phyloP scores from a whole-genome alignment of 768 basidiomycete genomes.

The Collybiopsis luxurians region DNA sequence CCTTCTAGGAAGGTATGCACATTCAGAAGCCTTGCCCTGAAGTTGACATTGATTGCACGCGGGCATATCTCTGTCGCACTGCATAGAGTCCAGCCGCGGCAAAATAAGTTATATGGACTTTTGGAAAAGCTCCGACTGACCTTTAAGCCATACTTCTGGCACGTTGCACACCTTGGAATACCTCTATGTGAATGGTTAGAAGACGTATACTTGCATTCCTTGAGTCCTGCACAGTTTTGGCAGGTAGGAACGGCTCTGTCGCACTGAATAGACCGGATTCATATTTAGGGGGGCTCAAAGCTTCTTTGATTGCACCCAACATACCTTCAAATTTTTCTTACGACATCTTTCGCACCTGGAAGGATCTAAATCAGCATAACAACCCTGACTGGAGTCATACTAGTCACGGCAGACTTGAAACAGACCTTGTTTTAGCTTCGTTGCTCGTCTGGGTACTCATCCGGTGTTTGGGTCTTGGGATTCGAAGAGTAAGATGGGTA shows the following conservation, averaged over 20 bases:
- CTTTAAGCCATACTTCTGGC: slow-evolving; percentile 6
- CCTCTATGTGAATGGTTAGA: slow-evolving; percentile 6
- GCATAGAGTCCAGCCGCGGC: too few relatives aligned
- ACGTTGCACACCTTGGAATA: slow-evolving; percentile 5
- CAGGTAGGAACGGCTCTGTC: slow-evolving; percentile 6
- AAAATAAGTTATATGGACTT: background rate
- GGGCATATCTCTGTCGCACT: slow-evolving; percentile 8
- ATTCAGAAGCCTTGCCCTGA: slow-evolving; percentile 4
- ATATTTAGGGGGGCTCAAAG: background rate
- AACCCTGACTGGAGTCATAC: background rate
- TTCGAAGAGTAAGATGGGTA: slow-evolving; percentile 4
- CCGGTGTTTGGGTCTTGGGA: slow-evolving; percentile 2
- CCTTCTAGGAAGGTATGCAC: slow-evolving; percentile 4
- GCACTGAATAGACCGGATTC: background rate
- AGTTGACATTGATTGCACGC: slow-evolving; percentile 7
- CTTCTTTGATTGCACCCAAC: slow-evolving; percentile 7
- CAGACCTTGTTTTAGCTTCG: background rate
- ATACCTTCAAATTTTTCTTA: slow-evolving; percentile 6
- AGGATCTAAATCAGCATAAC: background rate
- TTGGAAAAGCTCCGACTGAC: background rate
- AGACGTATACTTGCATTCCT: slow-evolving; percentile 3
- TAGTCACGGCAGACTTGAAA: background rate
- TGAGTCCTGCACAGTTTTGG: slow-evolving; percentile 2
- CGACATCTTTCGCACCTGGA: slow-evolving; percentile 7
- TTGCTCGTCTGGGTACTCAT: background rate